Base-by-base conservation (phyloP, 2,329 filamentous ascomycete species). In the Colletotrichum viniferum region DNA sequence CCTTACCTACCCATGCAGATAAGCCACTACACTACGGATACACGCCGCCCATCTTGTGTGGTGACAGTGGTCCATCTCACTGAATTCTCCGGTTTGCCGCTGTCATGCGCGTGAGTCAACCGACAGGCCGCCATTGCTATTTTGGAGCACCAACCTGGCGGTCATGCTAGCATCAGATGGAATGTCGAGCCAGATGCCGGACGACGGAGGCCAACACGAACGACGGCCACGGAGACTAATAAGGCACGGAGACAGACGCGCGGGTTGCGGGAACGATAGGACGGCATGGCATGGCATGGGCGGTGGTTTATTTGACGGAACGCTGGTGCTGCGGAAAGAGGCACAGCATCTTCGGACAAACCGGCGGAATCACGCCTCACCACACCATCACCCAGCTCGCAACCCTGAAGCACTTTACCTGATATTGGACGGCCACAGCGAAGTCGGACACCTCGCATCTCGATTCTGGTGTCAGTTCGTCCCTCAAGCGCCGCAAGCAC, bases 21-120 rank as follows among this genome's bases (percentile, higher is more conserved):
- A 30, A 69, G 67, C 69, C 69, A 68, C 63, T 28, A 28, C 55
- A 48, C 38, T n/a, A 48, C 38, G 38, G 18, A 48, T 48, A 21
- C 5, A 55, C 43, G 64, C n/a, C 63, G 60, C 28, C 73, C 58
- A 61, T 52, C 64, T 36, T 60, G 16, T n/a, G 28, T 34, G 26
- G 28, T n/a, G 43, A 52, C 43, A 13, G n/a, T 21, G 34, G 72
- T 66, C 58, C 24, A 74, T 71, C 55, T 38, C 24, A 62, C 56
- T 24, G 70, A 34, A 73, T 34, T 64, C 63, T 48, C 56, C 69
- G 58, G 61, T 62, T 71, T 62, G 18, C 48, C 30, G 64, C 69
- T 61, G 63, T 73, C 73, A 73, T 76, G 69, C 64, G 73, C 73
- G 38, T 60, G 73, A 73, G 73, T 73, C 70, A 69, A 76, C 52